These are phyloP conservation scores for Erysiphe pulchra DNA, from an alignment of 2,329 filamentous ascomycete species.

Conservation along the genomic window DNA sequence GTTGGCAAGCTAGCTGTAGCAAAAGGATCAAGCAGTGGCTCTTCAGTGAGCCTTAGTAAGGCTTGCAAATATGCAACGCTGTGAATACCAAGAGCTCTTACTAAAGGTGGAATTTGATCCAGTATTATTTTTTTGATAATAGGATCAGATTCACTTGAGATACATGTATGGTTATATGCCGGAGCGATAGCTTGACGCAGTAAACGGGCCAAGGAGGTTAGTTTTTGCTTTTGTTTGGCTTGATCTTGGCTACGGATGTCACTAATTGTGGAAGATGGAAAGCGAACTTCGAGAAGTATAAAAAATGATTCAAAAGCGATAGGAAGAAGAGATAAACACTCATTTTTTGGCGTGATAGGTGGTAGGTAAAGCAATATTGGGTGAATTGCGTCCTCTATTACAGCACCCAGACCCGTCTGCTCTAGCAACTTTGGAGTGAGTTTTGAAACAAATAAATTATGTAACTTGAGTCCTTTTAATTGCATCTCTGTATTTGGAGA, in stretches of 20 bases:
- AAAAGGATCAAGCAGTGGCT: constrained; percentile 44
- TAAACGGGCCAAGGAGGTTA: constrained; percentile 24
- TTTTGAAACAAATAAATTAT: constrained; percentile 26
- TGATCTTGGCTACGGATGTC: background rate
- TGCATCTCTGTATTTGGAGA: constrained; percentile 29
- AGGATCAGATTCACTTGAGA: constrained; percentile 25
- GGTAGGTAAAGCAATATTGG: constrained; percentile 58
- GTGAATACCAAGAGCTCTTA: constrained; percentile 32
- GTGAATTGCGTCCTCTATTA: constrained; percentile 43
- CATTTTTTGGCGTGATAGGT: constrained; percentile 44
- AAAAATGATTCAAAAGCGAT: constrained; percentile 42
- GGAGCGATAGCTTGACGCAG: constrained; percentile 29
- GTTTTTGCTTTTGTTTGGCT: constrained; percentile 1
- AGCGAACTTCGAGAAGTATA: constrained; percentile 19
- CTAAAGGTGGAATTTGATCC: constrained; percentile 20
- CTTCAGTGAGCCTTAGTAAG: constrained; percentile 38
- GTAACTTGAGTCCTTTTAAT: constrained; percentile 26
- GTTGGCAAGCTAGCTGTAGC: background rate
- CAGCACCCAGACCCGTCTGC: constrained; percentile 35
- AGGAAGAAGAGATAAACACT: constrained; percentile 37
- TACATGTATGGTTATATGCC: constrained; percentile 23
- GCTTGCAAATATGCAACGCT: constrained; percentile 43
- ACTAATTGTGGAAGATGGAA: background rate
- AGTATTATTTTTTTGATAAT: constrained; percentile 30
- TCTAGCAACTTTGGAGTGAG: constrained; percentile 24